Evolutionary conservation across 2,329 filamentous ascomycete genomes (phyloP).

Genomic region (Sporothrix dimorphospora): DNA sequence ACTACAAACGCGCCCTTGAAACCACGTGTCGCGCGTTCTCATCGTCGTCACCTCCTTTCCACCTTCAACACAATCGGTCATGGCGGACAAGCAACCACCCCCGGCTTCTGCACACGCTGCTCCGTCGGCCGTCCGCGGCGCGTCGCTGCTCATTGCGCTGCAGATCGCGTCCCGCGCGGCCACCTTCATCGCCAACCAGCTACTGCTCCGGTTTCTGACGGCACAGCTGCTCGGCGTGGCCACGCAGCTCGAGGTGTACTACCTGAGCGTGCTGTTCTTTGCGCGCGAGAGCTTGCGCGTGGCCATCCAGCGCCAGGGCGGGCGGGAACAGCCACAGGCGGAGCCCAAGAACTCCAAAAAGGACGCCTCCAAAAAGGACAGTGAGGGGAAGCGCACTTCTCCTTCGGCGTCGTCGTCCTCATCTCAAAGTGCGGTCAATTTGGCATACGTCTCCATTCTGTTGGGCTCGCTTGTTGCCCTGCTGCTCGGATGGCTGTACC

Average conservation of each 20-base stretch:
- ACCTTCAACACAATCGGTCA: neutral
- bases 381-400: slow-evolving; percentile 10
- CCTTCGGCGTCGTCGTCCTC: slow-evolving; percentile 35
- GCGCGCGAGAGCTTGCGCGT: slow-evolving; percentile 87
- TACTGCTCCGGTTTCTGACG: slow-evolving; percentile 84
- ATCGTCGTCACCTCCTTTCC: neutral
- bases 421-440: slow-evolving; percentile 80
- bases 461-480: slow-evolving; percentile 69
- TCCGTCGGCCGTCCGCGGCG: slow-evolving; percentile 60
- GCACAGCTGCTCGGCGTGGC: slow-evolving; percentile 83
- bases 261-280: slow-evolving; percentile 92
- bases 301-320: slow-evolving; percentile 78
- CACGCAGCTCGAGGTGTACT: slow-evolving; percentile 89
- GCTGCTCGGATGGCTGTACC: slow-evolving; percentile 69
- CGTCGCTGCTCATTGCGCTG: slow-evolving; percentile 82
- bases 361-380: neutral
- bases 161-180: slow-evolving; percentile 85
- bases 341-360: slow-evolving; percentile 14
- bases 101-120: neutral
- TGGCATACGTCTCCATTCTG: slow-evolving; percentile 77
- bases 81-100: slow-evolving; percentile 19
- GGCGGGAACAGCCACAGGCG: slow-evolving; percentile 27
- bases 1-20: slow-evolving; percentile 15
- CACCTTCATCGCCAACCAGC: slow-evolving; percentile 90
- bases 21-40: slow-evolving; percentile 20